Base-by-base conservation (phyloP, 257 asterid species). In the Verbascum thapsus region DNA sequence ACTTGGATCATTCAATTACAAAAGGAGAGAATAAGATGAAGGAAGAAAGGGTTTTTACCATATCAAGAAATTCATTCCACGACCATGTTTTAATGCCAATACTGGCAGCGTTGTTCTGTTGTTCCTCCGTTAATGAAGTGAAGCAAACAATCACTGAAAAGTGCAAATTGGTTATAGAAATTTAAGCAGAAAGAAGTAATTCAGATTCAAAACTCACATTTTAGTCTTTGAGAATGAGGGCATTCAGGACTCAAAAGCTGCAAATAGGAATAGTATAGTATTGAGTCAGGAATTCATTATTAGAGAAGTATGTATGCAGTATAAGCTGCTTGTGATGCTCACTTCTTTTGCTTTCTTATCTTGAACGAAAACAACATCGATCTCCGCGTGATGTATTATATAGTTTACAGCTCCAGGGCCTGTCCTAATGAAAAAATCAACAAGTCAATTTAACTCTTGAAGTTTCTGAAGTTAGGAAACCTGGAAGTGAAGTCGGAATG, bases 361-460 rank as follows among this genome's bases (percentile, higher is more conserved):
- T 72, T 92, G 97, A 58, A 89, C 88, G 30, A 92, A 92, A 51
- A 92, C 99, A 0, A 81, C 77, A 34, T 79, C 92, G 13, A 89
- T 74, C 80, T 85, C 97, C 41, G 99, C 88, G 75, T 92, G 99
- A 63, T 73, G 88, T 17, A 92, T 53, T 62, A 92, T 92, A 70
- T 77, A 92, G 71, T 89, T 77, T 20, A 89, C 94, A 54, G 99
- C 99, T 65, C 95, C 87, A 2, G 99, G 76, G 41, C 98, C 98
- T 92, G 82, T 64, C 52, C 11, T 34, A 49, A 52, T 22, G 20
- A 5, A 57, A 57, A 62, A 64, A 52, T 10, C 55, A 20, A 34
- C 20, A 35, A 32, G 38, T 47, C 39, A 77, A 43, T 58, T 38
- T 9, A 10, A 39, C 37, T 54, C 30, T 7, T 6, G 42, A 69